Base-by-base conservation (phyloP, 2,329 filamentous ascomycete species). In the Trichophyton equinum region DNA sequence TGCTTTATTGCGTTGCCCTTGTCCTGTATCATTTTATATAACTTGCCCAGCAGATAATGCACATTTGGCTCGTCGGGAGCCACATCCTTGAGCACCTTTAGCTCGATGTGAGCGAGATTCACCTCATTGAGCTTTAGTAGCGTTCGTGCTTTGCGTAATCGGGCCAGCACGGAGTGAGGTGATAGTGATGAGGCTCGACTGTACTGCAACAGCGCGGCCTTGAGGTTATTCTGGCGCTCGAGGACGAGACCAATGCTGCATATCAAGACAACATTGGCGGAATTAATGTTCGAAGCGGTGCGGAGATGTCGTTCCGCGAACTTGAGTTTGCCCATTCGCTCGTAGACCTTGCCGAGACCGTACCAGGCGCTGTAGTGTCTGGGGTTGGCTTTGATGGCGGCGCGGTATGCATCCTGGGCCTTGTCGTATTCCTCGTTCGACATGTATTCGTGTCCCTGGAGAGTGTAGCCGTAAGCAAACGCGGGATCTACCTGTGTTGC, bases 341-440 rank as follows among this genome's bases (percentile, higher is more conserved):
- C 89, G 68, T 92, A 94, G 1, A 96, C 91, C 40, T 77, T 81
- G 6, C 82, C 84, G n/a, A 86, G 74, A 20, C 94, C 94, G 72
- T 97, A 99, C 83, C 95, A 97, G n/a, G 92, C 94, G 70, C 96
- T 96, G 77, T 97, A 99, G 71, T 96, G 92, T 20, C 92, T 85
- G 60, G 83, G 85, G 69, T 99, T 91, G 0, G 89, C 90, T 51
- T 86, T 83, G 66, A 99, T 88, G 1, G 90, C 91, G 59, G 86
- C 84, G 38, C 95, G 85, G 73, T 96, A 99, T 1, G 90, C 87
- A 44, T 86, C 84, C 51, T 96, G 82, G 0, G 94, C 94, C 72
- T 96, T 96, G 71, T 97, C 92, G 69, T 94, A 96, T 72, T 99
- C 95, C 74, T 99, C 95, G 66, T 96, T 97, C 40, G 89, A 84